Evolutionary conservation across 805 yeast genomes (phyloP), one percentile per base, ranked within the genome.

Genomic region (Candida pseudofarinosa): DNA sequence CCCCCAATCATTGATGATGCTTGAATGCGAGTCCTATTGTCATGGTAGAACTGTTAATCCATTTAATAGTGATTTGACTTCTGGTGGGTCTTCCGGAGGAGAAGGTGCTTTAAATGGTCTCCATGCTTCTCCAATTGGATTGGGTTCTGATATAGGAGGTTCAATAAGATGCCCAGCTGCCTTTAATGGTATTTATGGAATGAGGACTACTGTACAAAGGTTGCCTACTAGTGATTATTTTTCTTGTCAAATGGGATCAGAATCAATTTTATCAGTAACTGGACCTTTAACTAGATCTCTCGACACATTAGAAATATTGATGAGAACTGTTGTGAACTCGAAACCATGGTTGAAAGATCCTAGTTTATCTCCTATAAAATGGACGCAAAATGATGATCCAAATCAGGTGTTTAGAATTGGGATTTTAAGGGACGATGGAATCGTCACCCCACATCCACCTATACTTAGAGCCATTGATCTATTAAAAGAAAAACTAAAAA

Each of bases 281-380:
- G 78, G 63, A 42, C 76, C 55, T 68, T 73, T 46, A 52, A 49
- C 65, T 12, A 45, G 65, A 38, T 50, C 56, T 12, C 39, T 56
- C 38, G 48, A 35, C 71, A 69, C 52, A 16, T 67, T 81, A 20
- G 68, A 69, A 39, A 69, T 73, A 45, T 71, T 77, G 43, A 60
- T 77, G 62, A 71, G 73, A 51, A 59, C 72, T 4, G 58, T 80
- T 33, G 52, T 62, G 37, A 71, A 64, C 33, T 63, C 71, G 47
- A 63, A 76, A 56, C 85, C 84, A 5, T 81, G 85, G 85, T 54
- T 43, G 7, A 16, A 58, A 35, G 86, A 81, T 56, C 70, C 77
- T 38, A 60, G 66, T 26, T 50, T 67, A 19, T 53, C 65, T 40
- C 80, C 81, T 14, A 51, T 77, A 39, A 78, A 79, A 5, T 79